Conservation (phyloP, 805 yeast species). For the Alloascoidea africana region DNA sequence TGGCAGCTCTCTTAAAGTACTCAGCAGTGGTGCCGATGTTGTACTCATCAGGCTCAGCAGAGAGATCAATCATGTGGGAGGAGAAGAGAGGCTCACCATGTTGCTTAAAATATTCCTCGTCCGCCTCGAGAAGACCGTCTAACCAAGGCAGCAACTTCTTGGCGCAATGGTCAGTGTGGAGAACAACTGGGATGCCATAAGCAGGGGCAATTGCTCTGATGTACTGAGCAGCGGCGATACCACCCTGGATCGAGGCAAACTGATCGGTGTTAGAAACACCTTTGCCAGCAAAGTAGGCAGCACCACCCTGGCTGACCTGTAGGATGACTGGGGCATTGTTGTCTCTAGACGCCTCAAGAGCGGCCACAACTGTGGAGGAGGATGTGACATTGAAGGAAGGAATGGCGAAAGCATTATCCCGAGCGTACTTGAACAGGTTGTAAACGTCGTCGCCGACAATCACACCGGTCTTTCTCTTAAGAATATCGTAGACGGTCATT, state of each 20-base stretch:
- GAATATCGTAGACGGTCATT: conserved; percentile 52
- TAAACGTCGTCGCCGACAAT: conserved; percentile 81
- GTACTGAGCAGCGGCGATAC: conserved; percentile 96
- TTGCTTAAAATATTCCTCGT: conserved; percentile 75
- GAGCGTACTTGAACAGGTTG: conserved; percentile 73
- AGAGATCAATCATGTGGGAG: conserved; percentile 96
- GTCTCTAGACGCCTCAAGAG: conserved; percentile 95
- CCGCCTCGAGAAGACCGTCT: conserved; percentile 96
- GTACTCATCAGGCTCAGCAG: conserved; percentile 93
- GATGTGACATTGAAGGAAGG: conserved; percentile 98
- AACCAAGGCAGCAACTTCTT: conserved; percentile 95
- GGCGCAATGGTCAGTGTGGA: conserved; percentile 99
- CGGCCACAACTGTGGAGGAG: conserved; percentile 93
- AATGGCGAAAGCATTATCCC: conserved; percentile 84
- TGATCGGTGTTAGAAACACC: conserved; percentile 92
- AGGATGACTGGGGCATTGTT: conserved; percentile 87
- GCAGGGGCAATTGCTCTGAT: conserved; percentile 92
- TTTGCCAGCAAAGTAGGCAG: conserved; percentile 99
- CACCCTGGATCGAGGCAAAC: conserved; percentile 86
- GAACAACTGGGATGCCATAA: conserved; percentile 91
- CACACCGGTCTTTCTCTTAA: conserved; percentile 72
- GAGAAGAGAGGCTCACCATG: conserved; percentile 96
- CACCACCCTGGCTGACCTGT: conserved; percentile 98
- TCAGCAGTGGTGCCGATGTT: conserved; percentile 89
- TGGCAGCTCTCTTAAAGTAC: conserved; percentile 89